Evolutionary conservation across 2,329 filamentous ascomycete species (phyloP), one percentile per base, ranked within the genome.

Genomic region (Gnomoniopsis smithogilvyi): DNA sequence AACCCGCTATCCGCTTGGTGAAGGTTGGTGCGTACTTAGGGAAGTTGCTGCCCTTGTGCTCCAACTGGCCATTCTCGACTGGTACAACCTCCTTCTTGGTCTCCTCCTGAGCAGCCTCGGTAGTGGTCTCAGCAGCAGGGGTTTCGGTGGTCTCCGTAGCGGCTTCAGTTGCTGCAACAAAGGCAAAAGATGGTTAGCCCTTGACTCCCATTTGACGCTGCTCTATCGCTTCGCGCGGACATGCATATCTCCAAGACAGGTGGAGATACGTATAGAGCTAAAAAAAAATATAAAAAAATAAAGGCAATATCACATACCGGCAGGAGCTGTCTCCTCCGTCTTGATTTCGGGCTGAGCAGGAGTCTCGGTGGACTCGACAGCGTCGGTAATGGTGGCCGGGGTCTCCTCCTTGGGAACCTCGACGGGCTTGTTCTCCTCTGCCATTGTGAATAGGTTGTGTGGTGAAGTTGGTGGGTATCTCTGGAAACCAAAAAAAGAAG

Each of bases 41-140:
- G 73, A 85, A 87, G 77, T 80, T 83, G 64, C 93, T 83, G 72
- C 91, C 91, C 86, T 97, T 96, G 88, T 96, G 91, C 74, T 90
- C 90, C 56, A 98, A 85, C 67, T 86, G 80, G 63, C 93, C 94
- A 76, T 96, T 92, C 73, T 90, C 88, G 63, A 94, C 72, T 34
- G 80, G 73, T 57, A 76, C 75, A 64, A 71, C 72, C 69, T 78
- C 77, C 64, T 76, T 71, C 67, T 74, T 73, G 59, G 70, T 64
- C 66, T 79, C 76, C 66, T 78, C 75, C 52, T 71, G 63, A 50
- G 66, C 69, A 55, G 72, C 68, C 59, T 69, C 66, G 58, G 71
- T 64, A 52, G 70, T 67, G 66, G 70, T 72, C 48, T 63, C 67
- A 48, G 70, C 76, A 62, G 75, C 76, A 59, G 67, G 64, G 64